A percentile compares a stretch with the other conserved stretches of the same genome.
phyloP scores from a whole-genome alignment of 2,329 filamentous ascomycete genomes.

The Ophiostoma quercus region DNA sequence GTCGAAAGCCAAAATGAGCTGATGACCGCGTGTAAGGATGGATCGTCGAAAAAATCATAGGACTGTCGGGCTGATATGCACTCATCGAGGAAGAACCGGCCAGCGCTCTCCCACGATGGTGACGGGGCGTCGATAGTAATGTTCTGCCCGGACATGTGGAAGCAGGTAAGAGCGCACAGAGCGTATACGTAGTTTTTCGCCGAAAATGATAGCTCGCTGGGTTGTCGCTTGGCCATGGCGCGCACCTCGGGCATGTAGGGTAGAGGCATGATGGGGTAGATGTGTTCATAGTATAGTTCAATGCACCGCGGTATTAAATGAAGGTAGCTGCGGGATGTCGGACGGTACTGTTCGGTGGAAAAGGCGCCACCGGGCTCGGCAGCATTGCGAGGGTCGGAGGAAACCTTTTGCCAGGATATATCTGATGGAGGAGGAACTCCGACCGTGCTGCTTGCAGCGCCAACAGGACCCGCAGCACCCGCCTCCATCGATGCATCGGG shows the following conservation, averaged over 20 bases:
- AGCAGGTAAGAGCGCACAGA: slow-evolving; percentile 53
- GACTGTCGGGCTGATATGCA: slow-evolving; percentile 51
- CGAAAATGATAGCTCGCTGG: slow-evolving; percentile 34
- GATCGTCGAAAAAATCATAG: slow-evolving; percentile 54
- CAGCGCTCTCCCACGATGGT: slow-evolving; percentile 45
- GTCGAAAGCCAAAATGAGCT: slow-evolving; percentile 59
- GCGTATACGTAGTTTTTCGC: slow-evolving; percentile 49
- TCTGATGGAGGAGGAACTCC: slow-evolving; percentile 25
- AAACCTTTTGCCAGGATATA: slow-evolving; percentile 33
- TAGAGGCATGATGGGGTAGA: slow-evolving; percentile 61
- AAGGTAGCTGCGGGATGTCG: slow-evolving; percentile 39
- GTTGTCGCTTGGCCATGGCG: slow-evolving; percentile 43
- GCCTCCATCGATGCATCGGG: background rate
- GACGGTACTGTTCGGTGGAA: slow-evolving; percentile 43
- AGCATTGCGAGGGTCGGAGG: slow-evolving; percentile 32
- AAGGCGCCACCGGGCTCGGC: slow-evolving; percentile 37
- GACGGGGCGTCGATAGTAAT: slow-evolving; percentile 37
- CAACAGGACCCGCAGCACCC: background rate
- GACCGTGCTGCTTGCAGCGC: slow-evolving; percentile 23
- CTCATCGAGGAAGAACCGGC: slow-evolving; percentile 54
- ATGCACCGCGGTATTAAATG: slow-evolving; percentile 51
- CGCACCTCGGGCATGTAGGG: slow-evolving; percentile 53
- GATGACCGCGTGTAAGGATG: slow-evolving; percentile 51
- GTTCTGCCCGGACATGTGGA: slow-evolving; percentile 45
- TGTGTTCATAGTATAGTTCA: slow-evolving; percentile 56